Conservation (phyloP, 306 rosid genomes). For the Luffa aegyptiaca region DNA sequence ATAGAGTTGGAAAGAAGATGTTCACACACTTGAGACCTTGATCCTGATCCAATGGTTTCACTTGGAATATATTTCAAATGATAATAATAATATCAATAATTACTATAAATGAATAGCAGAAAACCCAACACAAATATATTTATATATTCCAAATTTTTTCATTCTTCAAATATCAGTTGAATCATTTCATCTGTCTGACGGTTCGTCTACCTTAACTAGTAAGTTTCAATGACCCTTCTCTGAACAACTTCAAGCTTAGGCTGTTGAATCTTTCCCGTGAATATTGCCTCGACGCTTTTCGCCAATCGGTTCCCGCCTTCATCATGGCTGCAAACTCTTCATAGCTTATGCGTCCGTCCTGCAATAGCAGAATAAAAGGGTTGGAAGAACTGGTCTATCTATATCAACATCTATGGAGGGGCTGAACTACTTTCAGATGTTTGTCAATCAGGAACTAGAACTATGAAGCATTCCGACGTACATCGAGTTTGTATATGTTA, state of each 20-base stretch:
- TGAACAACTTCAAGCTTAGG: slow-evolving; percentile 48
- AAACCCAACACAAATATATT: not conserved
- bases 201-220: slow-evolving; percentile 36
- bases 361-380: slow-evolving; percentile 6
- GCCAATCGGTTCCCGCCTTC: slow-evolving; percentile 95
- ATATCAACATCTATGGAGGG: not conserved
- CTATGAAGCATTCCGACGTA: not conserved
- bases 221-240: slow-evolving; percentile 40
- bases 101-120: not conserved
- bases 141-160: not conserved
- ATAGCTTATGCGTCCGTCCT: slow-evolving; percentile 89
- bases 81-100: not conserved
- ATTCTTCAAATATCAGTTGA: not conserved
- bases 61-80: not conserved
- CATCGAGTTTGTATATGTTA: not conserved
- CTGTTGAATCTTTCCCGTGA: slow-evolving; percentile 52
- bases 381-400: not conserved
- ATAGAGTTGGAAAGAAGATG: slow-evolving; percentile 2
- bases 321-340: slow-evolving; percentile 84
- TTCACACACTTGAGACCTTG: not conserved
- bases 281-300: slow-evolving; percentile 69
- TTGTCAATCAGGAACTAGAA: not conserved
- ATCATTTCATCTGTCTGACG: not conserved
- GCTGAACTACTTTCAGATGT: not conserved
- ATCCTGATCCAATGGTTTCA: not conserved